Evolutionary conservation across 441 rosid genomes (phyloP).

Genomic region (Mallotus repandus): DNA sequence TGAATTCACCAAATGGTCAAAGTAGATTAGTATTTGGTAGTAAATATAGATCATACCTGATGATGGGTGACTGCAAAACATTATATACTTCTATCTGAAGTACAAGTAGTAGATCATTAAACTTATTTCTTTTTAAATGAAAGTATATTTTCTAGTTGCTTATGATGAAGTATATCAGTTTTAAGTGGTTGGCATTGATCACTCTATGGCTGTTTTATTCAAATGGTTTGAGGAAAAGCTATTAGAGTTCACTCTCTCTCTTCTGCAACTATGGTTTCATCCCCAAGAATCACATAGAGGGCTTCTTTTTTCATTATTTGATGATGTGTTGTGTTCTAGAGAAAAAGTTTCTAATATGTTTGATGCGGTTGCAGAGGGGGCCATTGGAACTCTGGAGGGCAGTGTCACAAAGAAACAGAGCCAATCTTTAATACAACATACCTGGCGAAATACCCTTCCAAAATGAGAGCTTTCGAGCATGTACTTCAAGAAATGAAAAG

Average conservation of each 20-base stretch:
- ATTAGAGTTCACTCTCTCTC: too few species aligned
- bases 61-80: neutral
- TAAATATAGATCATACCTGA: too few species aligned
- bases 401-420: constrained; percentile 58
- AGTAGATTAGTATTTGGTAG: too few species aligned
- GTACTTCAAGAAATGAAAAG: constrained; percentile 55
- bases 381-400: constrained; percentile 76
- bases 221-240: too few species aligned
- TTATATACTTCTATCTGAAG: neutral
- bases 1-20: too few species aligned
- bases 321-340: neutral
- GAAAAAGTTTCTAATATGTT: constrained; percentile 7
- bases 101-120: too few species aligned
- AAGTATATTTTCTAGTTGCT: neutral
- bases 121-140: neutral
- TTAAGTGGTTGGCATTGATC: neutral
- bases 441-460: constrained; percentile 47
- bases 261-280: too few species aligned
- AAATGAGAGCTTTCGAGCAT: constrained; percentile 56
- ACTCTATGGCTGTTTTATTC: neutral
- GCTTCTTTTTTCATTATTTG: neutral
- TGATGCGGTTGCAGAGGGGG: constrained; percentile 54
- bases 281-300: neutral
- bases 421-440: constrained; percentile 47
- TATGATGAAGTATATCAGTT: neutral